Evolutionary conservation across 1,284 basidiomycete genomes (phyloP).

Genomic region (Fomitopsis schrenkii): DNA sequence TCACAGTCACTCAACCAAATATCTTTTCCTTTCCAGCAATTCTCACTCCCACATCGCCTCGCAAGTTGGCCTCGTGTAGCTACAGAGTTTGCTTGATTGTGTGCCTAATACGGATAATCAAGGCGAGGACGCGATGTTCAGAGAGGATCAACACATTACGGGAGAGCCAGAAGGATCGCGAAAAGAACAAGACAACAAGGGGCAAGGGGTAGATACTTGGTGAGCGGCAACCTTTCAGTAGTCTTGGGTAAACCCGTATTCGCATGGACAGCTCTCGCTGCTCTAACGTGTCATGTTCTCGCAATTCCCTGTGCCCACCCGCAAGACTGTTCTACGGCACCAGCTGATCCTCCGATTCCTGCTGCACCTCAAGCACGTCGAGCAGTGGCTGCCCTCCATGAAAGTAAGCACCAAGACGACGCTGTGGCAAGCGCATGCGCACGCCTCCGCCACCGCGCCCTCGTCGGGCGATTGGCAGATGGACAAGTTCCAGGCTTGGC

Average conservation of each 20-base stretch:
- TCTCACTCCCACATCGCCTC: no score
- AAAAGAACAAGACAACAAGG: constrained; percentile 70
- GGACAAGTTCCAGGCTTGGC: constrained; percentile 83
- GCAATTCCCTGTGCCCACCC: constrained; percentile 89
- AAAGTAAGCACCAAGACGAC: constrained; percentile 88
- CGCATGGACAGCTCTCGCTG: constrained; percentile 68
- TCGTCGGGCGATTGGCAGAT: constrained; percentile 38
- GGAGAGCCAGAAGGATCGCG: constrained; percentile 52
- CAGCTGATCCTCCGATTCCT: constrained; percentile 70
- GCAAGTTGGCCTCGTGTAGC: no score
- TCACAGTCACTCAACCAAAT: no score
- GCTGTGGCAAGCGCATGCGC: constrained; percentile 55
- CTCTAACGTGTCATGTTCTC: constrained; percentile 89
- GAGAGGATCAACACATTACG: constrained; percentile 84
- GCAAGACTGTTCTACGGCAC: constrained; percentile 89
- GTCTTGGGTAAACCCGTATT: not conserved
- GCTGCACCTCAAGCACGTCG: constrained; percentile 63
- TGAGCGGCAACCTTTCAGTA: constrained; percentile 31
- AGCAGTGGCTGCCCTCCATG: constrained; percentile 81
- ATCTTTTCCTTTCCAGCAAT: no score
- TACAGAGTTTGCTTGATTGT: constrained; percentile 91
- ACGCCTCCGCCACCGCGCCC: constrained; percentile 24
- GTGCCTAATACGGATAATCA: constrained; percentile 69
- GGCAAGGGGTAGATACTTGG: constrained; percentile 61
- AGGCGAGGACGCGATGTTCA: constrained; percentile 64